These are phyloP conservation scores for Astrocystis sublimbata DNA, from an alignment of 495 filamentous ascomycete genomes.

Conservation along the genomic window DNA sequence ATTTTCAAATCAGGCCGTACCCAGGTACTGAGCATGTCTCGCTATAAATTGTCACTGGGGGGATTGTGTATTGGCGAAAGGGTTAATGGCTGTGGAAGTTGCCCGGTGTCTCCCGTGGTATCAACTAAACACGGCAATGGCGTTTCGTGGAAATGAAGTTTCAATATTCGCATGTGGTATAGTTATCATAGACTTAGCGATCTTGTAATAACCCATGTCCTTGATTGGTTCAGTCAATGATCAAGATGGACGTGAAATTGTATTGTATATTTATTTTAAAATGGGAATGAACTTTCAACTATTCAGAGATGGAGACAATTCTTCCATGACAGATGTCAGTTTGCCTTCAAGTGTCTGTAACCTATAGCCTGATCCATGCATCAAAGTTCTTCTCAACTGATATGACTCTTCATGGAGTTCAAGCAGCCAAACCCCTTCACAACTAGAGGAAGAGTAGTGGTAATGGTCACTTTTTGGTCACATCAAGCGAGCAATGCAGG, in stretches of 20 bases:
- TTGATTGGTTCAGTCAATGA: not conserved
- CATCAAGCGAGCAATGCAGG: too few relatives aligned
- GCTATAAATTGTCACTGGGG: conserved; percentile 12
- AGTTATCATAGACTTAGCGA: conserved; percentile 33
- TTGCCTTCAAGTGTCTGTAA: too few relatives aligned
- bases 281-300: too few relatives aligned
- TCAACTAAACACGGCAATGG: not conserved
- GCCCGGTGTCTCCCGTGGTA: not conserved
- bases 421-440: too few relatives aligned
- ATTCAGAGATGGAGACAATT: too few relatives aligned
- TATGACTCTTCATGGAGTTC: too few relatives aligned
- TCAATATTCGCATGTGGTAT: conserved; percentile 8
- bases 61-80: conserved; percentile 15
- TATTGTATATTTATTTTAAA: too few relatives aligned
- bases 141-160: conserved; percentile 5
- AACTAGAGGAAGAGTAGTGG: too few relatives aligned
- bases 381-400: too few relatives aligned
- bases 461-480: too few relatives aligned
- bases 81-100: not conserved
- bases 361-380: too few relatives aligned
- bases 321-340: too few relatives aligned
- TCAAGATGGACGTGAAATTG: not conserved
- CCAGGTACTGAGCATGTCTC: not conserved
- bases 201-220: conserved; percentile 30
- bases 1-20: not conserved